These are phyloP conservation scores for Plasmodium fragile DNA, from an alignment of 169 alveolate genomes.

Conservation along the genomic window DNA sequence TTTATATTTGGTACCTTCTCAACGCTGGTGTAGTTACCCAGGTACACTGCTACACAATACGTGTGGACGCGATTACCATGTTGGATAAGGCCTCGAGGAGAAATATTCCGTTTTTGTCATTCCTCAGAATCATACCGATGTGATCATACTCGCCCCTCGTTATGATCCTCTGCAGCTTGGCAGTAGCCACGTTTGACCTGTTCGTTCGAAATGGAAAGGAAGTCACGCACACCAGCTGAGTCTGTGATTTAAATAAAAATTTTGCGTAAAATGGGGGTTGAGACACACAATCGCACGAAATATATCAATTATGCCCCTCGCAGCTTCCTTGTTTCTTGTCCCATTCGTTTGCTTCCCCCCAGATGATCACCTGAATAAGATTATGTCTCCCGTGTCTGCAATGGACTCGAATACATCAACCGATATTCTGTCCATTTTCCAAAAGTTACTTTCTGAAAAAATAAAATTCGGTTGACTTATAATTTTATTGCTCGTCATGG, in stretches of 20 bases:
- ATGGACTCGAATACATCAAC: conserved; percentile 75
- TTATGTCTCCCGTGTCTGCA: conserved; percentile 87
- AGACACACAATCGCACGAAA: neutral
- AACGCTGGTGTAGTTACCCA: neutral
- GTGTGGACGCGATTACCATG: conserved; percentile 11
- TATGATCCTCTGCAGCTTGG: conserved; percentile 84
- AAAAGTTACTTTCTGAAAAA: conserved; percentile 74
- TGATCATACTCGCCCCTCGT: conserved; percentile 91
- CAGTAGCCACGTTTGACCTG: conserved; percentile 46
- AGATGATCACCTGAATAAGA: conserved; percentile 79
- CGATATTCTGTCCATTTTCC: conserved; percentile 82
- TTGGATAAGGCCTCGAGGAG: conserved; percentile 87
- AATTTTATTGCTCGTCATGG: conserved; percentile 12
- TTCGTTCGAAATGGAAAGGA: neutral
- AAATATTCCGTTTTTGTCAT: conserved; percentile 77
- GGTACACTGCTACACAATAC: neutral
- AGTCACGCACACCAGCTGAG: neutral
- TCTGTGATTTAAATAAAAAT: neutral
- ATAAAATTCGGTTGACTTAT: conserved; percentile 47
- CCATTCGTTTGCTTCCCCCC: conserved; percentile 5
- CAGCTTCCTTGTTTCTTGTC: neutral
- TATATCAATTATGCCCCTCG: neutral
- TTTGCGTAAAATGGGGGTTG: neutral
- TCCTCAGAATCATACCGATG: conserved; percentile 89
- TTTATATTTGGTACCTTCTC: neutral